These are phyloP conservation scores for Galerina sulciceps DNA, from an alignment of 768 basidiomycete genomes.

Conservation along the genomic window DNA sequence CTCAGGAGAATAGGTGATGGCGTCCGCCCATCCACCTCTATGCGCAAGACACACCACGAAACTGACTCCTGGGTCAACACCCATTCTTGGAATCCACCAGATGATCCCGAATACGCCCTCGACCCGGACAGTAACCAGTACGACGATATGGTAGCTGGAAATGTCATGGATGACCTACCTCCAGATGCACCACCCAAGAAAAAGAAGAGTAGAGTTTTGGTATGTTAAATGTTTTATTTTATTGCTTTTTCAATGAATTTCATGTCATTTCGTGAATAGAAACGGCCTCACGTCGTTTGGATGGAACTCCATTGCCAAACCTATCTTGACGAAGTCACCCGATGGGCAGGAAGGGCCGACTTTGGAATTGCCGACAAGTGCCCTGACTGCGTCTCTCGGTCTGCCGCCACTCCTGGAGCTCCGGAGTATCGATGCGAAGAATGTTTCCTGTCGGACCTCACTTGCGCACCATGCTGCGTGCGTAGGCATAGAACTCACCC, in stretches of 20 bases:
- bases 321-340: background rate
- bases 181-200: background rate
- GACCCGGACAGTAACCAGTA: background rate
- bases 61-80: background rate
- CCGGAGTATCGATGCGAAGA: background rate
- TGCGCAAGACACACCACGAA: background rate
- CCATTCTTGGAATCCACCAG: background rate
- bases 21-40: background rate
- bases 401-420: background rate
- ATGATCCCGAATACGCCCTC: background rate
- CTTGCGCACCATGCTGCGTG: too few species aligned
- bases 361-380: background rate
- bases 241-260: too few species aligned
- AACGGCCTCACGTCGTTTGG: background rate
- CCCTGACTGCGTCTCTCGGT: background rate
- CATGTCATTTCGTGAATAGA: too few species aligned
- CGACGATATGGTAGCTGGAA: background rate
- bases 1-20: background rate
- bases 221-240: too few species aligned
- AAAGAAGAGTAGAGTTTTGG: background rate
- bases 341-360: background rate
- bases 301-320: background rate
- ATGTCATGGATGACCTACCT: background rate
- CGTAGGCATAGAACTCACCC: too few species aligned
- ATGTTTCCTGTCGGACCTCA: too few species aligned